phyloP scores from a whole-genome alignment of 495 filamentous ascomycete genomes.

The Pyronema omphalodes region DNA sequence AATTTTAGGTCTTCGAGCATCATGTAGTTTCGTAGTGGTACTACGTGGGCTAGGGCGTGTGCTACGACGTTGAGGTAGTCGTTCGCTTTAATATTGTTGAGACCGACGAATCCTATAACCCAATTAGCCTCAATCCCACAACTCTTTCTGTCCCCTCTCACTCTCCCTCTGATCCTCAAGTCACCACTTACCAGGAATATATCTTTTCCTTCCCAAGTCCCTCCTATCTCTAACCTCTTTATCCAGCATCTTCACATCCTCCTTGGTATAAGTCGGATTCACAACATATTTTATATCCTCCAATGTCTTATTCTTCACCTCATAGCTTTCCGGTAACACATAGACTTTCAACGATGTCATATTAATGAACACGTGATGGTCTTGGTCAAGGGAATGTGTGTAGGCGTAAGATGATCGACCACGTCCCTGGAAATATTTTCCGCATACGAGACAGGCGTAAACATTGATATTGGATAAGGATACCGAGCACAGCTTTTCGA shows the following conservation, averaged over 20 bases:
- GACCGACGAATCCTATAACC: slow-evolving; percentile 63
- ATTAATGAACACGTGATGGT: slow-evolving; percentile 95
- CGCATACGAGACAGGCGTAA: slow-evolving; percentile 93
- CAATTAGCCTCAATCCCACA: not conserved
- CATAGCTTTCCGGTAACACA: slow-evolving; percentile 91
- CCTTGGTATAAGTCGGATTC: slow-evolving; percentile 66
- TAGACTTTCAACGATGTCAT: slow-evolving; percentile 90
- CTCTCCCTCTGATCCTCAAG: not conserved
- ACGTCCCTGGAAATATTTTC: slow-evolving; percentile 91
- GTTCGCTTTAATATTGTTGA: slow-evolving; percentile 99
- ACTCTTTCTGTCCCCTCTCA: not conserved
- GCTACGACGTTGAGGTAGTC: slow-evolving; percentile 95
- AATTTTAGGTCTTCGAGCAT: slow-evolving; percentile 59
- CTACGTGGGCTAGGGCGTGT: slow-evolving; percentile 81
- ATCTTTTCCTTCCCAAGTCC: slow-evolving; percentile 65
- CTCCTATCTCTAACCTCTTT: slow-evolving; percentile 53
- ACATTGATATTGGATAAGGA: slow-evolving; percentile 96
- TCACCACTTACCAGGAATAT: slow-evolving; percentile 46
- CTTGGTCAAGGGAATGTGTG: slow-evolving; percentile 87
- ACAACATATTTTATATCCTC: slow-evolving; percentile 98
- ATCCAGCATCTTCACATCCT: slow-evolving; percentile 64
- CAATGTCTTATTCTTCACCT: slow-evolving; percentile 84
- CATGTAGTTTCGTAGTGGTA: slow-evolving; percentile 80
- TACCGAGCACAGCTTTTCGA: slow-evolving; percentile 93
- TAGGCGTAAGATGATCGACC: slow-evolving; percentile 91